A percentile compares a stretch with the other conserved stretches of the same genome.
Evolutionary conservation across 75 land plant genomes (phyloP).

Genomic region (Ceratopteris richardii): DNA sequence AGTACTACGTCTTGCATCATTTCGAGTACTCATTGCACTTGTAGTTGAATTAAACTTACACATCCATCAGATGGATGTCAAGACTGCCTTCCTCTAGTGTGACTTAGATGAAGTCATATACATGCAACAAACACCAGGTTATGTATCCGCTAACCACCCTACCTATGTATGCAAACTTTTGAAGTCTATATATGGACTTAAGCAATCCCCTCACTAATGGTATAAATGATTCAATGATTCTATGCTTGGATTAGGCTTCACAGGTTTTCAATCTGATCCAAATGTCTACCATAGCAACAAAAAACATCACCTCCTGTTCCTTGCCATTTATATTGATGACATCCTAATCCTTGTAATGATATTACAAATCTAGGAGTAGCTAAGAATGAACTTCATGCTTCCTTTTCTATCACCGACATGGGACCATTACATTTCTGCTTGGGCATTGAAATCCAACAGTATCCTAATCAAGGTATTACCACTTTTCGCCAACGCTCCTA

Average conservation of each 20-base stretch:
- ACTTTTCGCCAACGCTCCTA: not conserved
- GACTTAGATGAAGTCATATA: constrained; percentile 3
- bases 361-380: not conserved
- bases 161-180: too few species aligned
- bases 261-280: not conserved
- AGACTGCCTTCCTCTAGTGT: not conserved
- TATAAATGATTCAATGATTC: not conserved
- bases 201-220: too few species aligned
- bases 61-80: too few species aligned
- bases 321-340: not conserved
- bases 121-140: constrained; percentile 3
- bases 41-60: not conserved
- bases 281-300: not conserved
- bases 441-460: not conserved
- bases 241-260: not conserved
- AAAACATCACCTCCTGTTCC: too few species aligned
- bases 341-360: not conserved
- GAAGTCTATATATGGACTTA: too few species aligned
- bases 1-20: not conserved
- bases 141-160: constrained; percentile 1
- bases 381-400: not conserved
- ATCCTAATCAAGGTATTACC: not conserved
- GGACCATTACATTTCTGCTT: not conserved
- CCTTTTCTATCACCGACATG: not conserved
- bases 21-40: not conserved